Base-by-base conservation (phyloP, 371 early-diverging fungal species). In the Mortierella sp. region DNA sequence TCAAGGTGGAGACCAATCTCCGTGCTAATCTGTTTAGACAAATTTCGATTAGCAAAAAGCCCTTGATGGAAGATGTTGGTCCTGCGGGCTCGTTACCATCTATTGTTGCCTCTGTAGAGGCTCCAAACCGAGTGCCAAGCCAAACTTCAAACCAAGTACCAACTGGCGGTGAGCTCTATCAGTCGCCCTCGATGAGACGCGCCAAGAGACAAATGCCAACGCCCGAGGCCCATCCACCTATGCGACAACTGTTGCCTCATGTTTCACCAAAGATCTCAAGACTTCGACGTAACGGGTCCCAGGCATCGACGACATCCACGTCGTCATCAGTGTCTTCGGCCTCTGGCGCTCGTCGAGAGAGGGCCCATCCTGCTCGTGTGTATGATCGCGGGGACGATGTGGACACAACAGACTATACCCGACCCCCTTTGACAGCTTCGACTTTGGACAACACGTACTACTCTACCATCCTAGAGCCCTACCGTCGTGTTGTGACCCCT, bases 391-490 rank as follows among this genome's bases (percentile, higher is more conserved):
- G 47, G 11, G 68, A 68, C 16, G 19, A 18, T 23, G 29, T 21
- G 0, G 61, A 68, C 45, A 29, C 11, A 6, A 57, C 45, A 23
- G 70, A 70, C n/a, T 70, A 63, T 48, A 51, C 59, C 18, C 23
- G 46, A 5, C 70, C 70, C n/a, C 55, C 70, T 9, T 56, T 70
- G 30, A 68, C 68, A 19, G 48, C 62, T 46, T 68, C 68, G 5
- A 45, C 68, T 18, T 37, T 43, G 12, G 43, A 52, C 21, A 50
- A 68, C 19, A 30, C 61, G 26, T 68, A 62, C 28, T 62, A 62
- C 30, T 25, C 63, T 9, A 37, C 37, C 37, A 37, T 37, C 37
- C 37, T 37, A 37, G 37, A 37, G 37, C 37, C 37, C 37, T 37
- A 37, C 37, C 37, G 37, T 37, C 37, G 37, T 37, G 9, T 37